phyloP scores from a whole-genome alignment of 305 asterid species.

The Solanum chacoense region DNA sequence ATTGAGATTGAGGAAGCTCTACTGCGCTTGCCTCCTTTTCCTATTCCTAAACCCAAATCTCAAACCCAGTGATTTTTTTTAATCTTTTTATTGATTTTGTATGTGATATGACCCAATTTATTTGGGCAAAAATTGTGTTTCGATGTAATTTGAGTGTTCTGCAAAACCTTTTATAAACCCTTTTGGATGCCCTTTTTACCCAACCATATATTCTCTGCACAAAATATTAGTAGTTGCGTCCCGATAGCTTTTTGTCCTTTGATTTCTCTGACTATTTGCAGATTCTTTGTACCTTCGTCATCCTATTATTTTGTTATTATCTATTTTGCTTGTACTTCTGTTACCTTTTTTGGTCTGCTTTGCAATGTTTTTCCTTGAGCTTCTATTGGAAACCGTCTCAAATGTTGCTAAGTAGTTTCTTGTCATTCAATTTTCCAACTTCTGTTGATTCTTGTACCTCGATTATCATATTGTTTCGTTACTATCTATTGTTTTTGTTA shows the following conservation, averaged over 20 bases:
- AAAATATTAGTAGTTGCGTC: no score
- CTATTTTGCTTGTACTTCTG: neutral
- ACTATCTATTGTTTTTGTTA: no score
- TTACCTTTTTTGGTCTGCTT: no score
- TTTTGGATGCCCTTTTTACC: neutral
- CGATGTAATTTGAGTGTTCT: neutral
- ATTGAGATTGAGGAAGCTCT: slow-evolving; percentile 81
- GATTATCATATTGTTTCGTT: no score
- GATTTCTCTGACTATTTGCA: neutral
- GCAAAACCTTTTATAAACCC: neutral
- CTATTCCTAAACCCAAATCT: slow-evolving; percentile 17
- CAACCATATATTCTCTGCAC: neutral
- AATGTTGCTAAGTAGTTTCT: no score
- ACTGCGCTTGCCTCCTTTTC: slow-evolving; percentile 67
- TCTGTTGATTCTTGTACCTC: no score
- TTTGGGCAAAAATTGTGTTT: neutral
- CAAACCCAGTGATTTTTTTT: neutral
- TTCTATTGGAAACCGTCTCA: no score
- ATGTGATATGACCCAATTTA: neutral
- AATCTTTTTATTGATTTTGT: neutral
- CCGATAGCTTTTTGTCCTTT: neutral
- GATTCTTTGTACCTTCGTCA: no score
- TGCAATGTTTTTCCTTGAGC: no score
- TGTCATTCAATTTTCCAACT: no score
- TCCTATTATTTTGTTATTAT: neutral